Conservation (phyloP, 345 rosid genomes). For the Salix exigua region DNA sequence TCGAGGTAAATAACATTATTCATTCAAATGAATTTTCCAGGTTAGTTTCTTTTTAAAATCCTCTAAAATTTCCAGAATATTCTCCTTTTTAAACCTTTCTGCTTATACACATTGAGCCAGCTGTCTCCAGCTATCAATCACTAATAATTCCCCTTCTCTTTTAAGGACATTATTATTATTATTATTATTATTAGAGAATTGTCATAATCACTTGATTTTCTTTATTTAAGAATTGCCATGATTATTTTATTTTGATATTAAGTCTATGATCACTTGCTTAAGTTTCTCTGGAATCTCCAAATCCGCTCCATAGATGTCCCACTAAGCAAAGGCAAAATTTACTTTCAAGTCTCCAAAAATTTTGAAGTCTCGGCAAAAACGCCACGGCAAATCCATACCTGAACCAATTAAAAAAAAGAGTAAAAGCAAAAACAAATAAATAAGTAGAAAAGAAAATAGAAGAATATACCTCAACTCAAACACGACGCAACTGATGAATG, state of each 20-base stretch:
- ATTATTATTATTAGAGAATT: too few relatives aligned
- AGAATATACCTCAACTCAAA: slow-evolving; percentile 10
- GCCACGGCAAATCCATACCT: background rate
- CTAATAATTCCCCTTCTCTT: too few relatives aligned
- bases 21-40: background rate
- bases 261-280: background rate
- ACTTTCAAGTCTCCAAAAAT: background rate
- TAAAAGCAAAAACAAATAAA: background rate
- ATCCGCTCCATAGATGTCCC: background rate
- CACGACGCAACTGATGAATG: slow-evolving; percentile 5
- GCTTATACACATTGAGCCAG: background rate
- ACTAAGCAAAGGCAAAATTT: background rate
- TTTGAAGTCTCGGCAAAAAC: background rate
- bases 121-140: background rate
- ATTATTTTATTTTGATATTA: background rate
- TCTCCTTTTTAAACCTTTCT: background rate
- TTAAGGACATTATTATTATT: too few relatives aligned
- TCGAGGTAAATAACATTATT: too few relatives aligned
- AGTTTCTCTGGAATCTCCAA: background rate
- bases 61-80: background rate
- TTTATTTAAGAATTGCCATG: background rate
- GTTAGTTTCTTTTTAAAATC: background rate
- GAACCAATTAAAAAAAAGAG: background rate
- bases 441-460: background rate
- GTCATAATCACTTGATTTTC: too few relatives aligned